Evolutionary conservation across 345 rosid species (phyloP).

Genomic region (Cardamine occulta): DNA sequence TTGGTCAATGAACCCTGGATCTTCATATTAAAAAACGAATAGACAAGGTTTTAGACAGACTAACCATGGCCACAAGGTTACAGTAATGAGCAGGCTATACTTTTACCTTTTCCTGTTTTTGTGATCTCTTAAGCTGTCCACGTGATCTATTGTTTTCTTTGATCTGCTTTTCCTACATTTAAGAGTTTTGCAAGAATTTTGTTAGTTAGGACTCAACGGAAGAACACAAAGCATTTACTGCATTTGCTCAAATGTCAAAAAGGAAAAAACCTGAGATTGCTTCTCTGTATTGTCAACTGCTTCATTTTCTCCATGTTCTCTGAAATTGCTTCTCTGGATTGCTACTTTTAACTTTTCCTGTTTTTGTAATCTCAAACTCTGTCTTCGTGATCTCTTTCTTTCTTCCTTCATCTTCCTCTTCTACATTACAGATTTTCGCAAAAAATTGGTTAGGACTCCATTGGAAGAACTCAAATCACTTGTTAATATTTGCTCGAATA

Average conservation of each 20-base stretch:
- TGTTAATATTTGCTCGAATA: not conserved
- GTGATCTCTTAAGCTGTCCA: conserved; percentile 28
- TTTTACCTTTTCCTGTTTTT: conserved; percentile 38
- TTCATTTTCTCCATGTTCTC: not conserved
- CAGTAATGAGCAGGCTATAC: not conserved
- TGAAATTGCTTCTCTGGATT: too few species aligned
- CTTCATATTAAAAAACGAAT: conserved; percentile 4
- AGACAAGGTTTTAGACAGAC: conserved; percentile 9
- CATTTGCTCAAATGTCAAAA: not conserved
- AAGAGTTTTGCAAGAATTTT: not conserved
- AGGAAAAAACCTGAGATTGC: conserved; percentile 24
- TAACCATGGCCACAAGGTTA: conserved; percentile 29
- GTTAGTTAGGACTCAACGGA: conserved; percentile 1
- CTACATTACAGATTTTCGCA: conserved; percentile 14
- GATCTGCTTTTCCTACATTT: conserved; percentile 26
- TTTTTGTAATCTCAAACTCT: conserved; percentile 12
- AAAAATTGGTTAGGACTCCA: conserved; percentile 7
- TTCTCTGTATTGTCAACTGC: conserved; percentile 19
- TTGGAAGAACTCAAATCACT: conserved; percentile 6
- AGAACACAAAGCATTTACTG: conserved; percentile 9
- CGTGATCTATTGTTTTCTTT: conserved; percentile 22
- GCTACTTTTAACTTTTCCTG: conserved; percentile 34
- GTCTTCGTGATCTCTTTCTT: conserved; percentile 28
- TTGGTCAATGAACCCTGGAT: conserved; percentile 29
- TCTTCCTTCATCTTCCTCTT: conserved; percentile 22